Percentiles rank a stretch among this genome's conserved stretches.
These are phyloP conservation scores for Exidia glandulosa DNA, from an alignment of 768 basidiomycete species.

Conservation along the genomic window DNA sequence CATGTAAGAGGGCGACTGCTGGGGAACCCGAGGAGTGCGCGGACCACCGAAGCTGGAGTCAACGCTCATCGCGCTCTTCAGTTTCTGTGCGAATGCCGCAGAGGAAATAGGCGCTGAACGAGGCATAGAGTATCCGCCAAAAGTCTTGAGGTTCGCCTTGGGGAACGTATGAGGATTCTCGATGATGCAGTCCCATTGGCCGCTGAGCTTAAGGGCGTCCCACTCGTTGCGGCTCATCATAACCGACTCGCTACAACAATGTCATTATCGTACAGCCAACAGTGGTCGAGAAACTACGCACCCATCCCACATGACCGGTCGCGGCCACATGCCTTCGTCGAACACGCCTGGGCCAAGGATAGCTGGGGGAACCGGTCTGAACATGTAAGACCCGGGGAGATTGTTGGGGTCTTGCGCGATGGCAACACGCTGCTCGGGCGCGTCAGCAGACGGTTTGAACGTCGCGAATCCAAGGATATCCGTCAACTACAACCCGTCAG, in stretches of 20 bases:
- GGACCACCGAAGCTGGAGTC: neutral
- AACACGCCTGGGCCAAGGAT: neutral
- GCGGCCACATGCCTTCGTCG: neutral
- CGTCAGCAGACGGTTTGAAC: neutral
- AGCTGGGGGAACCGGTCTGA: neutral
- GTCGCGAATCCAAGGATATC: neutral
- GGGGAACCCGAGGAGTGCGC: neutral
- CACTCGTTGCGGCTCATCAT: neutral
- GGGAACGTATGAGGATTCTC: neutral
- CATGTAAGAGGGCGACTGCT: neutral
- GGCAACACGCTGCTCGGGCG: too few relatives aligned
- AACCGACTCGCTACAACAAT: neutral
- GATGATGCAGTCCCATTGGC: neutral
- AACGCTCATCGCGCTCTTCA: neutral
- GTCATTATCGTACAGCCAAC: neutral
- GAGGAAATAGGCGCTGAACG: neutral
- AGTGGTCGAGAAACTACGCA: neutral
- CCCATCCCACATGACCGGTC: neutral
- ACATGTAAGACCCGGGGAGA: neutral
- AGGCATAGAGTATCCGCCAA: neutral
- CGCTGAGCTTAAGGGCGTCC: neutral
- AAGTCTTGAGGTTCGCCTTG: neutral
- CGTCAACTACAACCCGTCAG: neutral
- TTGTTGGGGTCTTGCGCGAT: neutral
- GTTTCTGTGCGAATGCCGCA: neutral